A percentile compares a stretch with the other conserved stretches of the same genome.
These are phyloP conservation scores for Lactarius psammicola DNA, from an alignment of 768 basidiomycete genomes.

Conservation along the genomic window DNA sequence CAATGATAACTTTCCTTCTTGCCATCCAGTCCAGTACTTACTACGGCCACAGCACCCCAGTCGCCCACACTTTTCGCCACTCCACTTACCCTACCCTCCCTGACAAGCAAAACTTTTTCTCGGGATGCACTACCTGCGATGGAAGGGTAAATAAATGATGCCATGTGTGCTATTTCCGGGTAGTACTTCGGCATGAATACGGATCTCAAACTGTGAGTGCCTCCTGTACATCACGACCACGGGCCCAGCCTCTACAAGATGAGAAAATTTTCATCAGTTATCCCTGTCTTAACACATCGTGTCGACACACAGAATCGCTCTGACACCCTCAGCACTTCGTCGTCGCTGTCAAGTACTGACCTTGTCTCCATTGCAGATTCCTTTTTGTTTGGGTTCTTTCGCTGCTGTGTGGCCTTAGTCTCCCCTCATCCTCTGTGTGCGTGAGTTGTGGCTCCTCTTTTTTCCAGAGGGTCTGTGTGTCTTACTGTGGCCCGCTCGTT, in stretches of 20 bases:
- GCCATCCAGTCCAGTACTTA: no score
- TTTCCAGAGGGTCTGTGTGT: neutral
- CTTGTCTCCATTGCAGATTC: neutral
- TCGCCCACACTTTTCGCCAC: no score
- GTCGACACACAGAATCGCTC: conserved; percentile 17
- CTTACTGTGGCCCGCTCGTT: neutral
- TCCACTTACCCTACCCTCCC: no score
- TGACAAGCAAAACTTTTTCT: no score
- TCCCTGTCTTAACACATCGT: conserved; percentile 27
- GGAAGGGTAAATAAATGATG: no score
- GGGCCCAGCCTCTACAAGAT: conserved; percentile 5
- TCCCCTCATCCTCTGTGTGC: neutral
- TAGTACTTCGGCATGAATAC: no score
- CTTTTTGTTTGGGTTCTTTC: neutral
- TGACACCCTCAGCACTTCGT: neutral
- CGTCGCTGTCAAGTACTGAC: neutral
- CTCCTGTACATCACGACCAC: neutral
- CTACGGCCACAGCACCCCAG: no score
- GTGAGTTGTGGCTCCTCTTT: neutral
- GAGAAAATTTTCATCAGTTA: conserved; percentile 26
- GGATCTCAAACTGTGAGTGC: conserved; percentile 7
- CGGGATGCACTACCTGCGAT: no score
- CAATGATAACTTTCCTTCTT: neutral
- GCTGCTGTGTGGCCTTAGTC: neutral
- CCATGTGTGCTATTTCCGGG: neutral